phyloP scores from a whole-genome alignment of 148 eudicot species.

The Fagopyrum tataricum region DNA sequence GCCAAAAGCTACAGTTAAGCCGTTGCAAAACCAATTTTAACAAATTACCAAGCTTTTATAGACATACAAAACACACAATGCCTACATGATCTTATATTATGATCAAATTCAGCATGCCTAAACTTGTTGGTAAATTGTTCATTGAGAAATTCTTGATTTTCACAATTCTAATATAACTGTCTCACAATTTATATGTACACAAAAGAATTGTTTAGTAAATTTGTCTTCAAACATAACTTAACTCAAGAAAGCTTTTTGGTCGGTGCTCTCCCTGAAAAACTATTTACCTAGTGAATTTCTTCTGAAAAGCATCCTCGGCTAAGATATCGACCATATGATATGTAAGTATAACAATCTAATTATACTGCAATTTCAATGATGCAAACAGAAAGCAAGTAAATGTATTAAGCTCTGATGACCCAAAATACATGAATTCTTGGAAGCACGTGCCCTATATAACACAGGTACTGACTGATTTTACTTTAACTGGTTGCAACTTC shows the following conservation, averaged over 20 bases:
- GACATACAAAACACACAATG: not conserved
- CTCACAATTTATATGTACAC: not conserved
- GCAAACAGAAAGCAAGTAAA: not conserved
- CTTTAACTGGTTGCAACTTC: not conserved
- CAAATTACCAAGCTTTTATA: conserved; percentile 1
- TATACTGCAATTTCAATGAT: not conserved
- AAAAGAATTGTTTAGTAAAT: not conserved
- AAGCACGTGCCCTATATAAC: not conserved
- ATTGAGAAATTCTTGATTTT: not conserved
- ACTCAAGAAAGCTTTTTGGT: not conserved
- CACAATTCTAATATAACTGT: not conserved
- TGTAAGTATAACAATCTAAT: not conserved
- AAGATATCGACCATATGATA: not conserved
- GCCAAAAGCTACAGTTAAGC: not conserved
- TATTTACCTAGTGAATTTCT: not conserved
- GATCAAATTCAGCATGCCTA: not conserved
- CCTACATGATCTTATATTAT: not conserved
- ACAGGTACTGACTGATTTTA: not conserved
- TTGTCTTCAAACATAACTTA: not conserved
- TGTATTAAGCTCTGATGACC: not conserved
- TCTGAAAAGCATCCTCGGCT: not conserved
- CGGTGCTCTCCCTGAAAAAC: too few relatives aligned
- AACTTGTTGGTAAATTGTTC: not conserved
- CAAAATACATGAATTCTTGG: not conserved
- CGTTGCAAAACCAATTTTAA: not conserved